These are phyloP conservation scores for Candida dubliniensis DNA, from an alignment of 1,139 yeast species.

Conservation along the genomic window DNA sequence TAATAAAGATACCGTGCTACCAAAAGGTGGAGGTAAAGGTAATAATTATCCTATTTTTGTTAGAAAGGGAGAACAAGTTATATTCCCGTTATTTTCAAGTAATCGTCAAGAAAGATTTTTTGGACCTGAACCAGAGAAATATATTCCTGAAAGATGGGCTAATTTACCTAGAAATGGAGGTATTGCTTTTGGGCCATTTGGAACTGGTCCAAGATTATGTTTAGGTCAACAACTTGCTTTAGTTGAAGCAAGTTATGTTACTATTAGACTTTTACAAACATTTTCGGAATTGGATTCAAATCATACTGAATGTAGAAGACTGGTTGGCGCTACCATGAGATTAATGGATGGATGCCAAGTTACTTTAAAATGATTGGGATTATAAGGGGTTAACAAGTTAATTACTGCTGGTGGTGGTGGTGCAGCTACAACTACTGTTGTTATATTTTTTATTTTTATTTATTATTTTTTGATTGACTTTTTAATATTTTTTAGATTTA, in stretches of 20 bases:
- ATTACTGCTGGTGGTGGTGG: too few relatives aligned
- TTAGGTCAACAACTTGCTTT: constrained; percentile 41
- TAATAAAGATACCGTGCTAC: constrained; percentile 41
- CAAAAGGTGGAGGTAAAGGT: constrained; percentile 51
- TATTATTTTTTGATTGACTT: too few relatives aligned
- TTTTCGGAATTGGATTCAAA: constrained; percentile 12
- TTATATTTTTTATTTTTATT: too few relatives aligned
- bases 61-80: constrained; percentile 43
- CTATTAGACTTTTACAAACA: constrained; percentile 33
- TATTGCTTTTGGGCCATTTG: constrained; percentile 34
- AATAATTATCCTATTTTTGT: constrained; percentile 42
- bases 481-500: too few relatives aligned
- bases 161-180: constrained; percentile 29
- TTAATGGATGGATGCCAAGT: constrained; percentile 19
- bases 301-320: constrained; percentile 17
- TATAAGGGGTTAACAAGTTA: too few relatives aligned
- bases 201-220: constrained; percentile 36
- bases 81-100: constrained; percentile 41
- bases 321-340: constrained; percentile 23
- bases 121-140: constrained; percentile 47
- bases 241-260: constrained; percentile 34
- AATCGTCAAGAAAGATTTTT: constrained; percentile 45
- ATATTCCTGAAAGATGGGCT: constrained; percentile 52
- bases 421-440: too few relatives aligned
- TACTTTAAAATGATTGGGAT: constrained; percentile 3